Percentiles rank a stretch among this genome's conserved stretches.
Evolutionary conservation across 345 rosid species (phyloP).

Genomic region (Noccaea bulbosa): DNA sequence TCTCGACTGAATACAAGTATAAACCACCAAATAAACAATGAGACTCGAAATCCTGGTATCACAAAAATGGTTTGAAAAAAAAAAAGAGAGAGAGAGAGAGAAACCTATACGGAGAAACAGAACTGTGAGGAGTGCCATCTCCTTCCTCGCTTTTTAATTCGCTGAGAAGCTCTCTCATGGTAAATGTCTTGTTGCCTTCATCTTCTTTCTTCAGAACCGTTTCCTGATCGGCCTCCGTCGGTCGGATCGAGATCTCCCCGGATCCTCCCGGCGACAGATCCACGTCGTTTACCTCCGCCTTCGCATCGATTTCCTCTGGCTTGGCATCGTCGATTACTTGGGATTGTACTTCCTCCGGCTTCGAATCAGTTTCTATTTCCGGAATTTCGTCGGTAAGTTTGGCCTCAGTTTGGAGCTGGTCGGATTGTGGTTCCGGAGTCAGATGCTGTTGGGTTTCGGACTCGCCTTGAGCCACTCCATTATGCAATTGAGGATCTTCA

Average conservation of each 20-base stretch:
- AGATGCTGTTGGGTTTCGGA: slow-evolving; percentile 30
- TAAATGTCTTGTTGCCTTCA: slow-evolving; percentile 74
- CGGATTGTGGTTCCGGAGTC: slow-evolving; percentile 39
- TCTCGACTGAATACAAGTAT: slow-evolving; percentile 56
- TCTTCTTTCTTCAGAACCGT: slow-evolving; percentile 53
- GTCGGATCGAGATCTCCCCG: slow-evolving; percentile 44
- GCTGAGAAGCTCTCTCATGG: slow-evolving; percentile 83
- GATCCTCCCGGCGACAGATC: slow-evolving; percentile 52
- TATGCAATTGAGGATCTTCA: slow-evolving; percentile 54
- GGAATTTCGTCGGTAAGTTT: slow-evolving; percentile 25
- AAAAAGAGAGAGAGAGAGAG: slow-evolving; percentile 21
- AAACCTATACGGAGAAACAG: slow-evolving; percentile 68
- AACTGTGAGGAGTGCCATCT: slow-evolving; percentile 49
- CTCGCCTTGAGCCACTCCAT: slow-evolving; percentile 39
- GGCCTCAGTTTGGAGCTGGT: slow-evolving; percentile 22
- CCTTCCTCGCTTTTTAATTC: slow-evolving; percentile 79
- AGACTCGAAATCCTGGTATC: slow-evolving; percentile 13
- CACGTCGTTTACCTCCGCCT: slow-evolving; percentile 46
- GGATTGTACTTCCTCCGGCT: slow-evolving; percentile 4
- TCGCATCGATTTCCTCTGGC: slow-evolving; percentile 34
- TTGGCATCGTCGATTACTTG: background rate
- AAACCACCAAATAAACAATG: slow-evolving; percentile 13
- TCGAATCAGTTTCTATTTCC: slow-evolving; percentile 26
- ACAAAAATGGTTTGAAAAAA: background rate
- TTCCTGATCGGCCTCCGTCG: slow-evolving; percentile 34